phyloP scores from a whole-genome alignment of 768 basidiomycete genomes.

The Coprinopsis cinerea region DNA sequence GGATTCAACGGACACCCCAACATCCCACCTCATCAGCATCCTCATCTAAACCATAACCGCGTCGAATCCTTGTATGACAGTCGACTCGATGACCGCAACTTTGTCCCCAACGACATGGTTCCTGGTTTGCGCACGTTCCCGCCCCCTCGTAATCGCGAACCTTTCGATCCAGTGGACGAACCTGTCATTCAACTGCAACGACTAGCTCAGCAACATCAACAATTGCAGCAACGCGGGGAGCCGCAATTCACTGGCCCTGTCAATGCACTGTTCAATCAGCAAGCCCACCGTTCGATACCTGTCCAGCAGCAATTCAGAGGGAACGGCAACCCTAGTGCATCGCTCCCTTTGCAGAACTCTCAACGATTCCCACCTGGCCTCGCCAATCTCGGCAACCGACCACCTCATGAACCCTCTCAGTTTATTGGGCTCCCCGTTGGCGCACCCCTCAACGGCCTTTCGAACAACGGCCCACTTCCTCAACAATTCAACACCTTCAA shows the following conservation, averaged over 20 bases:
- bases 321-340: conserved; percentile 57
- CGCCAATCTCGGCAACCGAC: conserved; percentile 76
- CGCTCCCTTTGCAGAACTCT: conserved; percentile 38
- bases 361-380: conserved; percentile 75
- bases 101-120: conserved; percentile 82
- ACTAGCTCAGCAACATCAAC: conserved; percentile 43
- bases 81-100: conserved; percentile 67
- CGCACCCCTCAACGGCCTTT: conserved; percentile 40
- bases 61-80: conserved; percentile 70
- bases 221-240: conserved; percentile 46
- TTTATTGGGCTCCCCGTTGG: conserved; percentile 47
- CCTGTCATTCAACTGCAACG: conserved; percentile 57
- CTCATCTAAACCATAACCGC: conserved; percentile 40
- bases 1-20: conserved; percentile 13
- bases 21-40: conserved; percentile 38
- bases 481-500: conserved; percentile 44
- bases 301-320: conserved; percentile 63
- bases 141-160: conserved; percentile 56
- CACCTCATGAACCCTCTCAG: conserved; percentile 73
- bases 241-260: conserved; percentile 47
- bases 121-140: conserved; percentile 70
- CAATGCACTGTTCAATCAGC: conserved; percentile 48
- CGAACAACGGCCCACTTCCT: conserved; percentile 32
- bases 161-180: conserved; percentile 60
- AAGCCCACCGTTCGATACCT: conserved; percentile 44